Base-by-base conservation (phyloP, 257 asterid species). In the Solanum corneliomulleri region DNA sequence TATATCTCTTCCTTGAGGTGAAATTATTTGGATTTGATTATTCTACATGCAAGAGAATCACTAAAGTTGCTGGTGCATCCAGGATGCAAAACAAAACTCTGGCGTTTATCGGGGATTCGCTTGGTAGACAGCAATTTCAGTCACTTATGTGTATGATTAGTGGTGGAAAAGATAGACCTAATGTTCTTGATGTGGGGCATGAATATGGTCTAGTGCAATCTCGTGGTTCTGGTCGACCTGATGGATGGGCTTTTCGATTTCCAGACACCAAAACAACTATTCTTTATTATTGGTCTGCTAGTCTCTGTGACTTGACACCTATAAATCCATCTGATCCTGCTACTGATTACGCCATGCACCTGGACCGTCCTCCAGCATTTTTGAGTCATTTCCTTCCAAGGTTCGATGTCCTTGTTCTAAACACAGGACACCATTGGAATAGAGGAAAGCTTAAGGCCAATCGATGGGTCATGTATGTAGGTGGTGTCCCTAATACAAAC, bases 381-480 rank as follows among this genome's bases (percentile, higher is more conserved):
- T 69, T 96, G 86, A 89, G 88, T 85, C 95, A 87, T 37, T 96
- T 82, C 82, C 86, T 95, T 68, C 94, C 92, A 72, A 92, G 87
- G 87, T 89, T 96, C 12, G 87, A 94, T 62, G 95, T 94, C 69
- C 93, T 96, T 60, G 95, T 96, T 35, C 91, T 96, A 33, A 96
- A 96, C 87, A 94, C 99, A 0, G 99, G 99, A 18, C 99, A 96
- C 92, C 99, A 96, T 85, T 96, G 99, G 99, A 96, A 96, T 71
- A 91, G 94, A 86, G 98, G 98, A 82, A 96, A 96, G 88, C 93
- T 96, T 6, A 91, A 91, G 5, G 96, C 96, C 89, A 96, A 96
- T 75, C 87, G 95, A 23, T 96, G 99, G 99, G 89, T 94, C 87
- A 95, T 96, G 98, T 88, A 94, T 9, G 95, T 95, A 3, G 92